Base-by-base conservation (phyloP, 257 asterid genomes). In the Nicotiana otophora region DNA sequence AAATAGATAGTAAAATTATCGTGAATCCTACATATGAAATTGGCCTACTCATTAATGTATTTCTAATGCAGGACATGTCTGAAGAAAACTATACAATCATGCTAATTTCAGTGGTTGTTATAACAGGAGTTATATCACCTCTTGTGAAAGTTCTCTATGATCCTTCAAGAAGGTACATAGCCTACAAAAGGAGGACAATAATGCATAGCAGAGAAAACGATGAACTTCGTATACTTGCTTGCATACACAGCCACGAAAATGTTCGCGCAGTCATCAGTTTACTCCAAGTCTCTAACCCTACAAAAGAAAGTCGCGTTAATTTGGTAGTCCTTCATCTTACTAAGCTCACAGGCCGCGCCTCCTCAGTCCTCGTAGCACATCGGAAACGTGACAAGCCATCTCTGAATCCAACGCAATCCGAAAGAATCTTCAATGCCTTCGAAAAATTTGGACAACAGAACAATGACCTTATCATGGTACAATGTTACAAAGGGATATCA, bases 111-210 rank as follows among this genome's bases (percentile, higher is more conserved):
- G 72, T 89, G 84, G 89, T 90, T 23, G 81, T 87, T 46, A 85
- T 89, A 82, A 88, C 96, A 28, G 93, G 91, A 20, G 86, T 90
- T 15, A 82, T 92, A 82, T 88, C 94, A 15, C 91, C 93, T 10
- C 84, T 91, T 58, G 91, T 91, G 39, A 89, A 83, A 82, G 72
- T 85, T 80, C 90, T 91, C 20, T 90, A 89, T 33, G 95, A 91
- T 36, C 96, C 96, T 84, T 89, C 94, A 17, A 90, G 81, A 85
- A 86, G 87, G 75, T 90, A 72, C 72, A 81, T 89, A 23, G 96
- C 96, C 82, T 92, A 90, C 88, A 90, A 87, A 85, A 87, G 96
- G 81, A 87, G 96, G 70, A 90, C 94, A 1, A 74, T 92, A 8
- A 88, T 84, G 20, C 96, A 92, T 76, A 80, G 84, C 85, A 85